Percentiles rank a stretch among this genome's conserved stretches.
phyloP scores from a whole-genome alignment of 148 eudicot genomes.

The Cornus florida region DNA sequence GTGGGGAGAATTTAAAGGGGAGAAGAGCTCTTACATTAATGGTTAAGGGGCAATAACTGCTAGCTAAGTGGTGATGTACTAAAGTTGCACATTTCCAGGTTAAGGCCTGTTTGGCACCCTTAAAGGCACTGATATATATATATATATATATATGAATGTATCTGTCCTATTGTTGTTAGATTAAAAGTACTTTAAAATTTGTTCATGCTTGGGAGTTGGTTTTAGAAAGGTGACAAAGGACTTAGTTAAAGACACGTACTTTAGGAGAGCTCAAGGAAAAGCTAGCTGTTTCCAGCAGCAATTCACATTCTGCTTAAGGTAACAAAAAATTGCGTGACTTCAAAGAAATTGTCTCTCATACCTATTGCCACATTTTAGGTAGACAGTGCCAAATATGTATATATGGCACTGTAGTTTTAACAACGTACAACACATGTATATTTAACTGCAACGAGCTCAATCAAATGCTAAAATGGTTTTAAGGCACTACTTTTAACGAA shows the following conservation, averaged over 20 bases:
- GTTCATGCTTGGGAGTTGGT: conserved; percentile 1
- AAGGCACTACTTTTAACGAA: not conserved
- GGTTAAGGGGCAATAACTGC: conserved; percentile 6
- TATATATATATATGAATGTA: no score
- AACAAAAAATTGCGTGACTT: not conserved
- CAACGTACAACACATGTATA: not conserved
- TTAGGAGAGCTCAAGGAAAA: conserved; percentile 9
- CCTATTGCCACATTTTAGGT: not conserved
- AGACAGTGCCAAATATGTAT: not conserved
- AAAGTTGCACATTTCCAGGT: conserved; percentile 21
- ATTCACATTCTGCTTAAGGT: not conserved
- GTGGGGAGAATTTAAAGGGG: conserved; percentile 15
- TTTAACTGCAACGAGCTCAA: not conserved
- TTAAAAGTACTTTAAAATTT: not conserved
- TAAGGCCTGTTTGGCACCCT: conserved; percentile 20
- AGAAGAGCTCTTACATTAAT: conserved; percentile 1
- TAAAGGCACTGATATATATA: conserved; percentile 9
- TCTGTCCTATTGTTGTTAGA: not conserved
- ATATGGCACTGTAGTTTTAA: no score
- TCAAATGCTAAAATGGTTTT: not conserved
- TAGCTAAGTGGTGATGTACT: not conserved
- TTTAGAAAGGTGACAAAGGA: not conserved
- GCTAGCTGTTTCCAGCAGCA: not conserved
- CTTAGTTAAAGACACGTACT: not conserved
- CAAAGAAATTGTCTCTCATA: not conserved